These are phyloP conservation scores for Mycena haematopus DNA, from an alignment of 768 basidiomycete species.

Conservation along the genomic window DNA sequence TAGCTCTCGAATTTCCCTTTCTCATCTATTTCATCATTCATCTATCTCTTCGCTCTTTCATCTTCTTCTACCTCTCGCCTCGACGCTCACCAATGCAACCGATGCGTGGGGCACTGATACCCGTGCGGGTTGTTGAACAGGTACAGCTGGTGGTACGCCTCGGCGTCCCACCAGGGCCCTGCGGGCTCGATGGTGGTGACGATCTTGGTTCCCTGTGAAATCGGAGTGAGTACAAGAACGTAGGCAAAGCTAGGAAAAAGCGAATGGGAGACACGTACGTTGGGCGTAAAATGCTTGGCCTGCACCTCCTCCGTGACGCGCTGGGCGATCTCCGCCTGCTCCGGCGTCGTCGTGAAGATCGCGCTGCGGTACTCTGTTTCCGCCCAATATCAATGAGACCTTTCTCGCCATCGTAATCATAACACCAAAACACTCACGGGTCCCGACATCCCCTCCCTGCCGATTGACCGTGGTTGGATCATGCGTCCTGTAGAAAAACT, in stretches of 20 bases:
- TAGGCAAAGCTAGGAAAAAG: background rate
- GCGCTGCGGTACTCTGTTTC: constrained; percentile 81
- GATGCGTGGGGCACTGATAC: constrained; percentile 14
- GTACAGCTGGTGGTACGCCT: constrained; percentile 14
- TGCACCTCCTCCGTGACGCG: constrained; percentile 72
- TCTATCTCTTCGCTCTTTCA: too few species aligned
- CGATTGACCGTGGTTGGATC: constrained; percentile 71
- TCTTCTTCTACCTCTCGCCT: too few species aligned
- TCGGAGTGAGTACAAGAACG: background rate
- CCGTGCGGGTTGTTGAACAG: constrained; percentile 11
- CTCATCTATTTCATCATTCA: too few species aligned
- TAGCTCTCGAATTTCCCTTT: background rate
- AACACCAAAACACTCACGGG: constrained; percentile 60
- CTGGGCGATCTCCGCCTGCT: constrained; percentile 65
- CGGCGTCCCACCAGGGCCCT: constrained; percentile 11
- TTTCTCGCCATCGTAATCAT: too few species aligned
- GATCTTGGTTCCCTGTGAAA: background rate
- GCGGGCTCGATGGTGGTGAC: constrained; percentile 5
- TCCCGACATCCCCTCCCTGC: constrained; percentile 67
- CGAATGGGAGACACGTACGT: too few species aligned
- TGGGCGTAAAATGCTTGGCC: constrained; percentile 66
- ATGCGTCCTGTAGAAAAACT: constrained; percentile 80
- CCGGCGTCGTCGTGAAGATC: constrained; percentile 68
- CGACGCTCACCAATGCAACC: constrained; percentile 4
- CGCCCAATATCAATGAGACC: too few species aligned